Evolutionary conservation across 805 yeast species (phyloP), one percentile per base, ranked within the genome.

Genomic region (Yarrowia bubula): DNA sequence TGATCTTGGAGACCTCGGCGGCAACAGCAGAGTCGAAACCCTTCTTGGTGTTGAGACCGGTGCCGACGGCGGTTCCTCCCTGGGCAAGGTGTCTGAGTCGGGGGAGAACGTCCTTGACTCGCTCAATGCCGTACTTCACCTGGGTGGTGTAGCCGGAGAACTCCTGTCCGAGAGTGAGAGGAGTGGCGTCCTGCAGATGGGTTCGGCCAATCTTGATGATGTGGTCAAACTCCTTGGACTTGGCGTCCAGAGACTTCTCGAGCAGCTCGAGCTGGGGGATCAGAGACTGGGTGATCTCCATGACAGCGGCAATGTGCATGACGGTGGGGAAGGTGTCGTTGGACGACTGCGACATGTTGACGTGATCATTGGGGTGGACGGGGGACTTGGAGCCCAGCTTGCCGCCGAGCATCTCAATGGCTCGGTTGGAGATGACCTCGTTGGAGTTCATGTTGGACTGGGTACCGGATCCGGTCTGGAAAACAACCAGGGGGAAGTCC

Each of bases 11-110:
- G 51, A 95, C 96, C 78, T 89, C 86, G 67, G 83, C 87, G 67
- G 99, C 99, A 71, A 95, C 86, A 71, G 88, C 86, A 72, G 81
- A 87, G 72, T 91, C 96, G 76, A 89, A 95, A 31, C 98, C 98
- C 75, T 85, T 84, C 76, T 79, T 87, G 79, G 98, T 93, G 86
- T 95, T 95, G 73, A 95, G 84, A 70, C 99, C 99, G 65, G 99
- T 95, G 73, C 99, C 99, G 65, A 95, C 99, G 68, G 99, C 99
- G 68, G 99, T 95, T 81, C 99, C 99, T 81, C 99, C 99, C 83
- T 95, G 99, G 55, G 99, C 99, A 71, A 95, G 84, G 76, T 76
- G 85, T 73, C 87, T 83, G 76, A 95, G 83, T 78, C 86, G 86
- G 71, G 90, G 90, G 70, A 95, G 83, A 62, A 88, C 77, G 68